Evolutionary conservation across 495 filamentous ascomycete genomes (phyloP).

Genomic region (Talaromyces trachyspermus): DNA sequence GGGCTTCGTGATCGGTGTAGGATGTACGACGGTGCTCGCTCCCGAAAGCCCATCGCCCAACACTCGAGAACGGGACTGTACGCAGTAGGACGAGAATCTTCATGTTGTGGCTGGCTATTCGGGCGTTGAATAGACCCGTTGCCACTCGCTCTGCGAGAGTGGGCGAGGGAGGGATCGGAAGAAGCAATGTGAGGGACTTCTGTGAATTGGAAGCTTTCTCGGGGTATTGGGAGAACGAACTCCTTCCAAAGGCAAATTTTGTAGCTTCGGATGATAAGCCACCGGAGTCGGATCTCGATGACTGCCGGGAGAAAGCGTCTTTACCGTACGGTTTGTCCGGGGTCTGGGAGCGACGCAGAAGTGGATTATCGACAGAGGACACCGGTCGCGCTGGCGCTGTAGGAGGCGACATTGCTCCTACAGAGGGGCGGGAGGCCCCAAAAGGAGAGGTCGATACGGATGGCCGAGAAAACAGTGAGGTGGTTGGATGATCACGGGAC

Average conservation of each 20-base stretch:
- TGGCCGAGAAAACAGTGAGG: constrained; percentile 47
- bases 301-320: constrained; percentile 22
- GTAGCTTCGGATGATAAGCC: constrained; percentile 27
- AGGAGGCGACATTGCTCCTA: constrained; percentile 40
- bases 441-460: constrained; percentile 36
- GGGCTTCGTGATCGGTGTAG: constrained; percentile 26
- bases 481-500: constrained; percentile 45
- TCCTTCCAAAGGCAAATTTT: constrained; percentile 27
- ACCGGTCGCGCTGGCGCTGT: constrained; percentile 31
- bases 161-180: constrained; percentile 26
- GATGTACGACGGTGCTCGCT: constrained; percentile 19
- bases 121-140: constrained; percentile 34
- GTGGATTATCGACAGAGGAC: constrained; percentile 49
- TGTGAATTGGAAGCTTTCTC: constrained; percentile 30
- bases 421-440: constrained; percentile 22
- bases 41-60: constrained; percentile 20
- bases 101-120: constrained; percentile 37
- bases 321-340: constrained; percentile 52
- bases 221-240: constrained; percentile 28
- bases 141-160: constrained; percentile 34
- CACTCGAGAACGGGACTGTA: constrained; percentile 36
- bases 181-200: constrained; percentile 31
- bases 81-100: constrained; percentile 27
- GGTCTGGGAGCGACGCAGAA: constrained; percentile 64
- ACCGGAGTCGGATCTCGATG: constrained; percentile 38